Base-by-base conservation (phyloP, 2,329 filamentous ascomycete genomes). In the Microsporum audouinii region DNA sequence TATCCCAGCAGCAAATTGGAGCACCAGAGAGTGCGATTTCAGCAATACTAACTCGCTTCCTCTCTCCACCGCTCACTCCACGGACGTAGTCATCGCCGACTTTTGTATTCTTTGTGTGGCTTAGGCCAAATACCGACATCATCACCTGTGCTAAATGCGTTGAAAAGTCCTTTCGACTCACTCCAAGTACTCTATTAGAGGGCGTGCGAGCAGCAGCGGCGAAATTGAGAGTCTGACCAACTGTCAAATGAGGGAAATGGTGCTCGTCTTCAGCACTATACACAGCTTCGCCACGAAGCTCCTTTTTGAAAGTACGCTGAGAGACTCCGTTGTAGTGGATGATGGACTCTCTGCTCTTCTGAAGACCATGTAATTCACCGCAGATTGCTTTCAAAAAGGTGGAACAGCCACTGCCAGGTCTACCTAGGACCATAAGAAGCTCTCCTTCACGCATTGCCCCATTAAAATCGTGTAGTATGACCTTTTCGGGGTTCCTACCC, bases 311-410 rank as follows among this genome's bases (percentile, higher is more conserved):
- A 67, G 87, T 82, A 69, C 88, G 76, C 61, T 88, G 81, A 2
- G 82, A 77, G 67, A 76, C 72, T 14, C 75, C 76, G 63, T 94
- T 88, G 70, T 94, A 95, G 75, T 95, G 92, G 69, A 95, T 83
- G 63, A 88, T 84, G 0, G 89, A 87, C 5, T 77, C 76, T 4
- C 87, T 76, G 34, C 87, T 86, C 27, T 94, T 79, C 64, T 82
- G 83, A 67, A 95, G 85, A 31, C 90, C 90, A 67, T 91, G 86
- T 33, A 88, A 86, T 73, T 95, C 88, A 62, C 90, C 90, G 10
- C 88, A 83, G 62, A 95, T 81, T 0, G 88, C 88, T 78, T 95
- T 95, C 63, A 95, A 78, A 65, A 95, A 85, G 1, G 90, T 95
- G 12, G 88, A 89, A 73, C 90, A 95, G 55, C 76, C 76, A 62